Evolutionary conservation across 2,329 filamentous ascomycete genomes (phyloP).

Genomic region (Colletotrichum sp.): DNA sequence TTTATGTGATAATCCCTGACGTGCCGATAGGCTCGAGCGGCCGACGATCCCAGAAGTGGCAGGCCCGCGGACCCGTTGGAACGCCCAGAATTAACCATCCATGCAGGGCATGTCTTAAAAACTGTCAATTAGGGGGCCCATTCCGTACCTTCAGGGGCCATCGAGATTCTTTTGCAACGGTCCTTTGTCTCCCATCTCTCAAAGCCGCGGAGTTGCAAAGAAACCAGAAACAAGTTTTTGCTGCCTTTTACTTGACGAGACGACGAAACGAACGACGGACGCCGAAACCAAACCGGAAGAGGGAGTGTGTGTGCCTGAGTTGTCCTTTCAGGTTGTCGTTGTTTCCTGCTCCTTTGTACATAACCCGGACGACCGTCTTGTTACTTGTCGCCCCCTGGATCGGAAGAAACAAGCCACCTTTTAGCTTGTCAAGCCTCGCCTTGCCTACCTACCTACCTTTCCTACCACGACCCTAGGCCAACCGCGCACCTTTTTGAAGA

Average conservation of each 20-base stretch:
- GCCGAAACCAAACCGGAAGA: neutral
- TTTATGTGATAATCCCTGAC: constrained; percentile 17
- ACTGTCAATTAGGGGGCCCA: constrained; percentile 17
- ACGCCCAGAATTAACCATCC: constrained; percentile 4
- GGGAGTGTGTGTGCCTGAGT: neutral
- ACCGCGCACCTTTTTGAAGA: constrained; percentile 3
- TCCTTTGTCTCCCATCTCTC: constrained; percentile 4
- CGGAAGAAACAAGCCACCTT: constrained; percentile 20
- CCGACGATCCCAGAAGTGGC: constrained; percentile 12
- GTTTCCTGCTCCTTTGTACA: neutral
- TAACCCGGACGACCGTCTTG: neutral
- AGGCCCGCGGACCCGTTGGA: constrained; percentile 8
- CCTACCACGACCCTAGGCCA: constrained; percentile 7
- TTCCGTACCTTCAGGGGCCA: constrained; percentile 10
- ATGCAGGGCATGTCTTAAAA: constrained; percentile 19
- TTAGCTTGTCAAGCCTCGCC: constrained; percentile 8
- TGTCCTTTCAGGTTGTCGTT: neutral
- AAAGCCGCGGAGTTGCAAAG: neutral
- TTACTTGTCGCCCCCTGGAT: neutral
- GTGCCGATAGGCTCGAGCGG: constrained; percentile 10
- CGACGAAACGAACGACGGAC: neutral
- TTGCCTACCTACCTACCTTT: neutral
- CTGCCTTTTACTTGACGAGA: neutral
- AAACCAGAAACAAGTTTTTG: neutral
- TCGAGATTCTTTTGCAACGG: constrained; percentile 16